phyloP scores from a whole-genome alignment of 495 filamentous ascomycete genomes.

The Xylaria flabelliformis region DNA sequence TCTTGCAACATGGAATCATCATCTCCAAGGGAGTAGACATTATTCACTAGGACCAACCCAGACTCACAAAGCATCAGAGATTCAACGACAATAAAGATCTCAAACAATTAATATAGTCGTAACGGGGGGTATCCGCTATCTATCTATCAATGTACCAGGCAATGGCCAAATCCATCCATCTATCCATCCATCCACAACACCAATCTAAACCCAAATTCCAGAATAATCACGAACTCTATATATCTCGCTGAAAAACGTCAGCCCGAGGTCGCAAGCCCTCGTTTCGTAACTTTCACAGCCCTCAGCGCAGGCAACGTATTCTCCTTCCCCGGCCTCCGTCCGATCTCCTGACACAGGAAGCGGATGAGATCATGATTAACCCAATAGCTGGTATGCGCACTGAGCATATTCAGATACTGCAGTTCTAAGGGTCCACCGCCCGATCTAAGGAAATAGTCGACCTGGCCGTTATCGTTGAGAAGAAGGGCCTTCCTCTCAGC shows the following conservation, averaged over 20 bases:
- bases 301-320: constrained; percentile 71
- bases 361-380: constrained; percentile 81
- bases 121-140: constrained; percentile 34
- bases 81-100: neutral
- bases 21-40: too few species aligned
- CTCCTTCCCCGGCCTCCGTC: constrained; percentile 71
- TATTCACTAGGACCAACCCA: neutral
- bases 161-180: neutral
- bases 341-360: constrained; percentile 86
- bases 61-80: neutral
- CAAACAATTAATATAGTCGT: neutral
- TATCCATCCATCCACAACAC: neutral
- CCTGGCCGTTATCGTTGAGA: constrained; percentile 93
- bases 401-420: constrained; percentile 96
- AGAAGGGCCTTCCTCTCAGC: constrained; percentile 87
- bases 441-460: constrained; percentile 85
- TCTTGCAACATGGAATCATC: neutral
- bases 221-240: neutral
- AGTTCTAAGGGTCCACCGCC: constrained; percentile 85
- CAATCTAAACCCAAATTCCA: neutral
- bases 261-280: constrained; percentile 29
- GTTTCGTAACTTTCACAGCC: constrained; percentile 70
- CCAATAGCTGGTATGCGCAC: constrained; percentile 97
- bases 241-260: constrained; percentile 11
- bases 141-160: constrained; percentile 24